A percentile compares a stretch with the other conserved stretches of the same genome.
Conservation (phyloP, 208 protist genomes). For the Naegleria gruberi region DNA sequence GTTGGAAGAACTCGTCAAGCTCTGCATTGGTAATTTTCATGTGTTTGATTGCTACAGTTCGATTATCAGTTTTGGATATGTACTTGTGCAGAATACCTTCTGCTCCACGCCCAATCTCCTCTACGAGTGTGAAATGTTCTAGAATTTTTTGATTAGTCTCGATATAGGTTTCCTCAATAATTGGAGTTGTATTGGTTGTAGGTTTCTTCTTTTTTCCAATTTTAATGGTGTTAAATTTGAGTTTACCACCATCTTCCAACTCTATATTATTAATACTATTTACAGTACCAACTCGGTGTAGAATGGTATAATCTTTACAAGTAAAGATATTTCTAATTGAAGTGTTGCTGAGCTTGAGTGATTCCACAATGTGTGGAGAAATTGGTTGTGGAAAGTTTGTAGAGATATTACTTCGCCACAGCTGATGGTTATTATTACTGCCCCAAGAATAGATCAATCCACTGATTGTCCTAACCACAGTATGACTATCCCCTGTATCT, state of each 20-base stretch:
- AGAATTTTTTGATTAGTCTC: not conserved
- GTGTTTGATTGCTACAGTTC: not conserved
- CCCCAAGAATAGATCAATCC: not conserved
- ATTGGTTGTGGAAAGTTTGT: not conserved
- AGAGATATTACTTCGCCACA: not conserved
- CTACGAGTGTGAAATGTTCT: not conserved
- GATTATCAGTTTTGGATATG: not conserved
- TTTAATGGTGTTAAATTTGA: not conserved
- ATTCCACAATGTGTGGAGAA: not conserved
- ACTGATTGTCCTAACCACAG: not conserved
- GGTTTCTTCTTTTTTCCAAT: not conserved
- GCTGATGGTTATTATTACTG: not conserved
- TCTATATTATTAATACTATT: too few species aligned
- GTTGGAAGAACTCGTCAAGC: not conserved
- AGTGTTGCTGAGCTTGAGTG: not conserved
- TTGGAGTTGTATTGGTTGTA: not conserved
- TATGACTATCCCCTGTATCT: not conserved
- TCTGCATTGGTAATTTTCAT: not conserved
- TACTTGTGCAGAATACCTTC: not conserved
- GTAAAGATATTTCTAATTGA: not conserved
- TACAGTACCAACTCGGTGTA: not conserved
- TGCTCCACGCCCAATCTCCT: not conserved
- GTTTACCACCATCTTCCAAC: too few species aligned
- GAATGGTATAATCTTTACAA: not conserved
- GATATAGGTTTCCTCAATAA: not conserved